phyloP scores from a whole-genome alignment of 495 filamentous ascomycete genomes.

The Lophiostoma macrostomum region DNA sequence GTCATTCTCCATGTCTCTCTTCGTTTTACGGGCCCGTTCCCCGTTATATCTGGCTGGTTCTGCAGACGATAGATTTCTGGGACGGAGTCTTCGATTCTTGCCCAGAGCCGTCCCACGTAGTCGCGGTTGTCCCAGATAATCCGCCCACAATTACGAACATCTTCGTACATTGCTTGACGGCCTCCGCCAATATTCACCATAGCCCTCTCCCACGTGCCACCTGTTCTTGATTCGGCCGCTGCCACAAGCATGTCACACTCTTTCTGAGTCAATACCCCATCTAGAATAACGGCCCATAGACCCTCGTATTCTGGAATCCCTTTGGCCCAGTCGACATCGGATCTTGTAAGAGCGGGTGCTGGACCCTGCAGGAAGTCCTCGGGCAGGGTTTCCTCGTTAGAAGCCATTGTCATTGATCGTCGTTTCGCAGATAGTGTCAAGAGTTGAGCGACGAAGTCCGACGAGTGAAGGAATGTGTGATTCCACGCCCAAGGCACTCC shows the following conservation, averaged over 20 bases:
- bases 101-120: conserved; percentile 60
- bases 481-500: too few species aligned
- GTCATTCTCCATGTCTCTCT: conserved; percentile 54
- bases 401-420: conserved; percentile 10
- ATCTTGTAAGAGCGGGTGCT: conserved; percentile 29
- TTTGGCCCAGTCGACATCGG: conserved; percentile 39
- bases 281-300: conserved; percentile 42
- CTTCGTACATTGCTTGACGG: conserved; percentile 52
- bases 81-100: conserved; percentile 53
- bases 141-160: conserved; percentile 65
- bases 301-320: conserved; percentile 35
- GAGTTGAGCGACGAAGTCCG: neutral
- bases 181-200: conserved; percentile 69
- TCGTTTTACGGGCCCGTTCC: conserved; percentile 45
- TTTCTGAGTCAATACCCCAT: conserved; percentile 40
- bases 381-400: conserved; percentile 17
- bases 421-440: neutral
- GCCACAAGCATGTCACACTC: conserved; percentile 43
- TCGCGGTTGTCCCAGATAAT: conserved; percentile 70
- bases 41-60: conserved; percentile 47
- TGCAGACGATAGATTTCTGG: conserved; percentile 41
- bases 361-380: conserved; percentile 37
- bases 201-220: conserved; percentile 55
- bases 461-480: neutral
- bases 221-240: conserved; percentile 36